A percentile compares a stretch with the other conserved stretches of the same genome.
Evolutionary conservation across 371 early-diverging fungal genomes (phyloP).

Genomic region (Syncephalis plumigaleata): DNA sequence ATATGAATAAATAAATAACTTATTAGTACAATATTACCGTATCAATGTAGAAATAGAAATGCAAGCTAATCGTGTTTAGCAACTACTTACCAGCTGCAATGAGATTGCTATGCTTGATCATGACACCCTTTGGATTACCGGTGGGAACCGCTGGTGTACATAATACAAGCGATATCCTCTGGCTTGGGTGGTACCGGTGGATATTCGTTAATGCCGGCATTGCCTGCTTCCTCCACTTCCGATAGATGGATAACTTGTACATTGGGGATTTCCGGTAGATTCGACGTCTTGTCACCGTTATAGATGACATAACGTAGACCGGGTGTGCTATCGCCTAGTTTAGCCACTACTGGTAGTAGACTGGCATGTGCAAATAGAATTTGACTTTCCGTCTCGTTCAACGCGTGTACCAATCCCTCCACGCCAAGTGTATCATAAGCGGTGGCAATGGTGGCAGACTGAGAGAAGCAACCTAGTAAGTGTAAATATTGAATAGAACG

Average conservation of each 20-base stretch:
- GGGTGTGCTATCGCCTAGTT: slow-evolving; percentile 34
- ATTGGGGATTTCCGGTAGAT: too few relatives aligned
- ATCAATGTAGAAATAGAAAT: too few relatives aligned
- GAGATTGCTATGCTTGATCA: slow-evolving; percentile 73
- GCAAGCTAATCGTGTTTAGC: too few relatives aligned
- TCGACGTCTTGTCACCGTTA: slow-evolving; percentile 20
- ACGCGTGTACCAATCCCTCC: slow-evolving; percentile 65
- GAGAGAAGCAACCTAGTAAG: slow-evolving; percentile 42
- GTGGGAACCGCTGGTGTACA: slow-evolving; percentile 95
- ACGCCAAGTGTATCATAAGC: slow-evolving; percentile 83
- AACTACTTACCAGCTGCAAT: slow-evolving; percentile 51
- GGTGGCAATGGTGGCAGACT: slow-evolving; percentile 60
- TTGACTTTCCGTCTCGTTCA: slow-evolving; percentile 67
- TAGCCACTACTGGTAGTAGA: slow-evolving; percentile 50
- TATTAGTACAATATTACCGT: too few relatives aligned
- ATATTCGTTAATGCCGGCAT: too few relatives aligned
- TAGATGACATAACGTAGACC: slow-evolving; percentile 58
- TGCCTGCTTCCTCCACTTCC: too few relatives aligned
- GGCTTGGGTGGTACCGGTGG: slow-evolving; percentile 27
- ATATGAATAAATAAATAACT: slow-evolving; percentile 2
- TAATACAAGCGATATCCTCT: slow-evolving; percentile 76
- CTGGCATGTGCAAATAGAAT: slow-evolving; percentile 70
- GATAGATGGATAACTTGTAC: too few relatives aligned
- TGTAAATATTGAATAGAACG: too few relatives aligned
- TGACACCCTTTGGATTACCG: slow-evolving; percentile 82